These are phyloP conservation scores for Microsporum ferrugineum DNA, from an alignment of 2,329 filamentous ascomycete genomes.

Conservation along the genomic window DNA sequence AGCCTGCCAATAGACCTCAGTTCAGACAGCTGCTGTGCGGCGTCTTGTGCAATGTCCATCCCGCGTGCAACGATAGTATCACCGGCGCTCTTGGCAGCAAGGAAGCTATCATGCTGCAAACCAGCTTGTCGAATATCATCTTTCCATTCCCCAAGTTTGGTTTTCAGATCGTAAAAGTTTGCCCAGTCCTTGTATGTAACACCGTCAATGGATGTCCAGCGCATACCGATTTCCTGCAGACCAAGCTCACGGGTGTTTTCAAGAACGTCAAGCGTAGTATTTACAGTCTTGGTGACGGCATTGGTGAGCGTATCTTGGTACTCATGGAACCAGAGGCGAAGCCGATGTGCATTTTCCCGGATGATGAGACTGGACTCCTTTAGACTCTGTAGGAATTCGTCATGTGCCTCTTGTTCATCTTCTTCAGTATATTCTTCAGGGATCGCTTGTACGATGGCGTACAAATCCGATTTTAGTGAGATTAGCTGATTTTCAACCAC, in stretches of 20 bases:
- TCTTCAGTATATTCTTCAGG: constrained; percentile 47
- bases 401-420: constrained; percentile 41
- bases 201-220: constrained; percentile 89
- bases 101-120: constrained; percentile 59
- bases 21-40: constrained; percentile 66
- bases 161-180: constrained; percentile 81
- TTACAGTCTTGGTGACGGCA: constrained; percentile 60
- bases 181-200: constrained; percentile 96
- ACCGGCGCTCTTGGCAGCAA: constrained; percentile 54
- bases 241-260: constrained; percentile 73
- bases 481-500: constrained; percentile 53
- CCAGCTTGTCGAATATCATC: constrained; percentile 67
- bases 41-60: constrained; percentile 66
- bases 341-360: constrained; percentile 62
- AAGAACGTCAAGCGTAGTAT: constrained; percentile 70
- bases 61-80: constrained; percentile 62
- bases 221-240: constrained; percentile 81
- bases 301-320: constrained; percentile 60
- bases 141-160: constrained; percentile 73
- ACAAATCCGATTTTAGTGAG: constrained; percentile 56
- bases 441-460: constrained; percentile 43
- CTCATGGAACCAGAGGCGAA: constrained; percentile 63
- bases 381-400: constrained; percentile 45
- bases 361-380: constrained; percentile 59
- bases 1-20: constrained; percentile 75